Percentiles rank a stretch among this genome's conserved stretches.
These are phyloP conservation scores for Didymella exigua DNA, from an alignment of 2,329 filamentous ascomycete species.

Conservation along the genomic window DNA sequence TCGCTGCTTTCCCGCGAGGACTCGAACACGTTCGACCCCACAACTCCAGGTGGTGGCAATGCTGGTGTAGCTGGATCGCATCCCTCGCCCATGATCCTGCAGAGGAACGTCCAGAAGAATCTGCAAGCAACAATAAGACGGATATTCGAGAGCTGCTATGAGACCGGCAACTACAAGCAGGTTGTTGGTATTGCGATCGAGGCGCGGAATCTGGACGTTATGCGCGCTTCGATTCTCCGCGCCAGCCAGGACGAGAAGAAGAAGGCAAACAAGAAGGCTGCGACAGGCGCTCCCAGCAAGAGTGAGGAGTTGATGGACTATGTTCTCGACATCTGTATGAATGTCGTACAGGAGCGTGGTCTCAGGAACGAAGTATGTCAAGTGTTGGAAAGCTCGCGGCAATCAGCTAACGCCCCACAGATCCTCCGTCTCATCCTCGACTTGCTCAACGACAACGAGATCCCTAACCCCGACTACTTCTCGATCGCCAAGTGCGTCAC, in stretches of 20 bases:
- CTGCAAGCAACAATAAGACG: slow-evolving; percentile 84
- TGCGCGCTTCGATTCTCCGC: slow-evolving; percentile 83
- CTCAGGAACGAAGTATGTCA: slow-evolving; percentile 70
- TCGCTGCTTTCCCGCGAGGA: slow-evolving; percentile 86
- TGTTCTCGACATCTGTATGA: slow-evolving; percentile 94
- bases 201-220: slow-evolving; percentile 86
- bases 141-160: slow-evolving; percentile 88
- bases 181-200: slow-evolving; percentile 97
- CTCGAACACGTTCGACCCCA: slow-evolving; percentile 66
- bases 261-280: slow-evolving; percentile 63
- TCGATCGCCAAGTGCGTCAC: slow-evolving; percentile 98
- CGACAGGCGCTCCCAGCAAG: slow-evolving; percentile 60
- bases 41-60: slow-evolving; percentile 62
- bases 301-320: slow-evolving; percentile 98
- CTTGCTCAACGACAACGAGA: slow-evolving; percentile 90
- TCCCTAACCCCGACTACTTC: slow-evolving; percentile 93
- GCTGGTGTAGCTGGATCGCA: slow-evolving; percentile 59
- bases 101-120: slow-evolving; percentile 76
- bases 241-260: slow-evolving; percentile 88
- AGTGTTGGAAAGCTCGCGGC: neutral
- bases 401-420: slow-evolving; percentile 48
- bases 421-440: slow-evolving; percentile 93
- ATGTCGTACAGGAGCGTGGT: slow-evolving; percentile 90
- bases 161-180: slow-evolving; percentile 86
- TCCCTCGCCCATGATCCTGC: slow-evolving; percentile 67